These are phyloP conservation scores for Fragaria iinumae DNA, from an alignment of 306 rosid species.

Conservation along the genomic window DNA sequence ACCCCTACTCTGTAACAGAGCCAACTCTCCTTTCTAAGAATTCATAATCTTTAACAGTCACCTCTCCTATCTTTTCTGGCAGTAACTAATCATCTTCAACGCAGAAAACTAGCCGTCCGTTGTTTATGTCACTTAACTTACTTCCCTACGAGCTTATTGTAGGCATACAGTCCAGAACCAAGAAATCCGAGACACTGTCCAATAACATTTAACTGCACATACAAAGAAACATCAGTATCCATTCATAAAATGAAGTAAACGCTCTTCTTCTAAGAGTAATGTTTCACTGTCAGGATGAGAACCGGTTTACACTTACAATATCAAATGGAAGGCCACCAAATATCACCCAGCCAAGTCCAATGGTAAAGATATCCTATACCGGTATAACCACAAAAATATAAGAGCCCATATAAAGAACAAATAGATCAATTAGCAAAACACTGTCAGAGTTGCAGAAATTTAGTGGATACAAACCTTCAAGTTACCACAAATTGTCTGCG, in stretches of 20 bases:
- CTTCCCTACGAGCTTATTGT: slow-evolving; percentile 76
- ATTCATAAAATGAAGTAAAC: background rate
- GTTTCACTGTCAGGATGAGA: background rate
- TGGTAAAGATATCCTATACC: slow-evolving; percentile 75
- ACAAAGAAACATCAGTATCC: slow-evolving; percentile 19
- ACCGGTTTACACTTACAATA: slow-evolving; percentile 36
- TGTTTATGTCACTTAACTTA: slow-evolving; percentile 23
- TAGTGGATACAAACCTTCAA: slow-evolving; percentile 66
- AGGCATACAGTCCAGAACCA: slow-evolving; percentile 88
- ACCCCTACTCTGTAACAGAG: slow-evolving; percentile 4
- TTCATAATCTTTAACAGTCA: background rate
- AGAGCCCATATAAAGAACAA: background rate
- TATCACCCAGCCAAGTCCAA: slow-evolving; percentile 86
- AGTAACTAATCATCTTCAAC: slow-evolving; percentile 11
- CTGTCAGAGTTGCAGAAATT: background rate
- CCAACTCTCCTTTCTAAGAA: background rate
- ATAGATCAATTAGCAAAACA: background rate
- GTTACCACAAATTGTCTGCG: slow-evolving; percentile 93
- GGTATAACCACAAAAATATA: background rate
- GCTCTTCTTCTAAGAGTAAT: background rate
- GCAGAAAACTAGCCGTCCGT: slow-evolving; percentile 22
- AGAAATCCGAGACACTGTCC: slow-evolving; percentile 81
- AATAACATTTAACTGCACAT: slow-evolving; percentile 68
- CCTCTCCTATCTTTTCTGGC: background rate
- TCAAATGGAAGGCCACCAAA: slow-evolving; percentile 92